Evolutionary conservation across 2,329 filamentous ascomycete genomes (phyloP), one percentile per base, ranked within the genome.

Genomic region (Pseudocercospora fijiensis): DNA sequence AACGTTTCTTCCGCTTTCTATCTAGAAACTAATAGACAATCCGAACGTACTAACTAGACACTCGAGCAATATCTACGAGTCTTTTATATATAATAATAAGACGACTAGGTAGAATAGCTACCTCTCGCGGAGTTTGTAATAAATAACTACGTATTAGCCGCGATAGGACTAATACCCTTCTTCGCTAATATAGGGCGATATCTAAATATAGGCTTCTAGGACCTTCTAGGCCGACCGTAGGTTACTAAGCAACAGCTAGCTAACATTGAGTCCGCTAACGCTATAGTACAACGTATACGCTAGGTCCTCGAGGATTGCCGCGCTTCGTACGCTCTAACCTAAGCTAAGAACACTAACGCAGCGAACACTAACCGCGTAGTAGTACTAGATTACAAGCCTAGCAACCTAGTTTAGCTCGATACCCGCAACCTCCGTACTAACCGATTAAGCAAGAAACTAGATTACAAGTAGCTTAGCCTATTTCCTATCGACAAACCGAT

Each of bases 111-210:
- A 5, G 4, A 28, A 0, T 37, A 28, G 37, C 24, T 62, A 10
- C 18, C 20, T 2, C 27, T 43, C 13, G 60, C 24, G 2, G 52
- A 62, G 18, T 62, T 62, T 10, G 20, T 22, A 9, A 18, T 47
- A 51, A 62, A 62, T 62, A 62, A 57, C 57, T 57, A 53, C 10
- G 10, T 56, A 26, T 11, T 37, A 13, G 30, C 30, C 13, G 3
- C 16, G 6, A 4, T 30, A 47, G 26, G 37, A 24, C 51, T 37
- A 51, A 62, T 24, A 5, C 26, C 60, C 27, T 62, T 62, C 52
- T 57, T 57, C 16, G 20, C 28, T 20, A 47, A 47, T 24, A 47
- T 6, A 1, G 5, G 43, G 3, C 7, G 10, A 1, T 24, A 47
- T 24, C 43, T 20, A 11, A 2, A 24, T 47, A 47, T 47, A 24